Percentiles rank a stretch among this genome's conserved stretches.
Conservation (phyloP, 441 rosid species). For the Codiaeum variegatum region DNA sequence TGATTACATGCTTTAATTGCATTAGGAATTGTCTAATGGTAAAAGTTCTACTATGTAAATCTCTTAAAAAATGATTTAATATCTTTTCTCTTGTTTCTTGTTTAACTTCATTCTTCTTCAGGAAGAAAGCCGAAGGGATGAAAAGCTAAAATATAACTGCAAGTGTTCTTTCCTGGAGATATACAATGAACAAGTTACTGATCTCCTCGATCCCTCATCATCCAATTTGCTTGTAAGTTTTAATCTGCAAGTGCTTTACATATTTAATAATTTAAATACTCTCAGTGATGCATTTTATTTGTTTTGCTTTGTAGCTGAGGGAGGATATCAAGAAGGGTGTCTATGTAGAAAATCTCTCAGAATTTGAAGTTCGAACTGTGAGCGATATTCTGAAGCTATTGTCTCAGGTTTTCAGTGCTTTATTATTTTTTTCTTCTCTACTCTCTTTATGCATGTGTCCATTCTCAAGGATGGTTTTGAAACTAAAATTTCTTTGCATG, state of each 20-base stretch:
- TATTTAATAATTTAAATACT: conserved; percentile 2
- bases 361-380: conserved; percentile 81
- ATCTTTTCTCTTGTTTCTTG: background rate
- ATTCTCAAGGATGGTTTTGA: background rate
- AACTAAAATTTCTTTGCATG: conserved; percentile 16
- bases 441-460: background rate
- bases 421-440: background rate
- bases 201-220: conserved; percentile 94
- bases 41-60: background rate
- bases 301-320: conserved; percentile 54
- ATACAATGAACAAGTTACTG: conserved; percentile 89
- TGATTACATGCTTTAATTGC: background rate
- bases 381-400: conserved; percentile 78
- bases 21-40: background rate
- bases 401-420: conserved; percentile 54
- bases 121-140: conserved; percentile 98
- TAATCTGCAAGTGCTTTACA: conserved; percentile 1
- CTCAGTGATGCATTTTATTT: conserved; percentile 15
- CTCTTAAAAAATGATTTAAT: background rate
- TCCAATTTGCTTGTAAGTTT: conserved; percentile 66
- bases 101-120: conserved; percentile 30
- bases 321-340: conserved; percentile 88
- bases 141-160: conserved; percentile 79
- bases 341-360: conserved; percentile 94
- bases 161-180: conserved; percentile 98